These are phyloP conservation scores for Cercophora samala DNA, from an alignment of 495 filamentous ascomycete genomes.

Conservation along the genomic window DNA sequence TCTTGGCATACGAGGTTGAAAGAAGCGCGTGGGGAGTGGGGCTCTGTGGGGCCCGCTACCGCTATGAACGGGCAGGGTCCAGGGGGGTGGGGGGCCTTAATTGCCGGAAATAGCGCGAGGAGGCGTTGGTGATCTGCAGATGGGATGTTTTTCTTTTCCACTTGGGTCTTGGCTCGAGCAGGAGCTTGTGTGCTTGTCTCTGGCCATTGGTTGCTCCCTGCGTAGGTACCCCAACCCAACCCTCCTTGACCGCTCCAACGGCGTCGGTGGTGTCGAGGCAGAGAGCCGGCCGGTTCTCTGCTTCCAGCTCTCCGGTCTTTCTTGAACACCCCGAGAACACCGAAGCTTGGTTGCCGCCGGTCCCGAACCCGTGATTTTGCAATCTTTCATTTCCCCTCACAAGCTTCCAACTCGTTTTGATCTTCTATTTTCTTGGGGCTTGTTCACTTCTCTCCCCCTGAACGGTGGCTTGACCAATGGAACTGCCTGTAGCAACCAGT, in stretches of 20 bases:
- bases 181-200: background rate
- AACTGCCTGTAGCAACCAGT: background rate
- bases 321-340: background rate
- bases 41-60: slow-evolving; percentile 3
- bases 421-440: background rate
- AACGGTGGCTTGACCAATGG: background rate
- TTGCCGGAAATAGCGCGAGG: slow-evolving; percentile 8
- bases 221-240: background rate
- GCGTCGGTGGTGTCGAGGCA: background rate
- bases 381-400: background rate
- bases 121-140: background rate
- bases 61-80: background rate
- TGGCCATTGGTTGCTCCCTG: background rate
- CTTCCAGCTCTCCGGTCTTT: background rate
- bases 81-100: background rate
- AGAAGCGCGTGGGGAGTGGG: slow-evolving; percentile 4
- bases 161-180: background rate
- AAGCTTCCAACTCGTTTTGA: background rate
- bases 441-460: background rate
- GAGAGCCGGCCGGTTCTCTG: background rate
- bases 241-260: background rate
- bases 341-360: background rate
- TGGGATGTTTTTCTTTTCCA: background rate
- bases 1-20: slow-evolving; percentile 11
- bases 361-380: background rate